phyloP scores from a whole-genome alignment of 2,329 filamentous ascomycete genomes.

The Colletotrichum navitas region DNA sequence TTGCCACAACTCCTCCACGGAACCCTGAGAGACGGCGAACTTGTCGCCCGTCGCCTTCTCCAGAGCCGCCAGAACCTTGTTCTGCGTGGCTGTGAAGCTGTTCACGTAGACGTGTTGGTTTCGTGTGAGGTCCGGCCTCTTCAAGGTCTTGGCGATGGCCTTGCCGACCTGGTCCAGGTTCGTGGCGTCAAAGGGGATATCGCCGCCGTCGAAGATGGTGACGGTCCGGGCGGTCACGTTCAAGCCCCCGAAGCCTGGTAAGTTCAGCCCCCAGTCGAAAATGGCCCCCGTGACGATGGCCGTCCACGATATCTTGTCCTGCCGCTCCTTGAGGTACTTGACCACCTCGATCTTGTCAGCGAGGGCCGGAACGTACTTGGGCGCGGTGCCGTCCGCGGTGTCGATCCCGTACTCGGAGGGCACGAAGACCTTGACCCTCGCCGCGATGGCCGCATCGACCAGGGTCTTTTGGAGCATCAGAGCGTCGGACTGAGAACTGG shows the following conservation, averaged over 20 bases:
- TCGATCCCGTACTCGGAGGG: slow-evolving; percentile 23
- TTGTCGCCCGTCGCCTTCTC: slow-evolving; percentile 65
- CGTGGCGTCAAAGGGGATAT: slow-evolving; percentile 11
- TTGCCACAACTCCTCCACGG: slow-evolving; percentile 10
- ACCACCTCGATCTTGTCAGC: neutral
- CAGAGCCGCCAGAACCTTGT: slow-evolving; percentile 64
- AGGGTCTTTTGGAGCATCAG: slow-evolving; percentile 4
- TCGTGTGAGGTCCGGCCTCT: neutral
- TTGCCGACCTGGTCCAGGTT: slow-evolving; percentile 10
- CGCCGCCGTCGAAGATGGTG: slow-evolving; percentile 19
- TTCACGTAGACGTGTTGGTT: slow-evolving; percentile 15
- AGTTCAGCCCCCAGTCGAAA: slow-evolving; percentile 12
- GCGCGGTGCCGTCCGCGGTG: neutral
- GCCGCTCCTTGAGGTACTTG: slow-evolving; percentile 2
- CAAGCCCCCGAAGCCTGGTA: slow-evolving; percentile 17
- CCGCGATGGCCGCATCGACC: slow-evolving; percentile 12
- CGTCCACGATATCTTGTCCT: slow-evolving; percentile 5
- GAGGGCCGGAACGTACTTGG: neutral
- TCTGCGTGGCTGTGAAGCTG: slow-evolving; percentile 66
- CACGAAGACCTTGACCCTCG: slow-evolving; percentile 17
- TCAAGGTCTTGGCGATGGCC: neutral
- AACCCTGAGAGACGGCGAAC: slow-evolving; percentile 58
- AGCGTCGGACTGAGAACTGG: neutral
- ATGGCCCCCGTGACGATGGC: slow-evolving; percentile 9
- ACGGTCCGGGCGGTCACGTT: slow-evolving; percentile 16